Evolutionary conservation across 805 yeast species (phyloP).

Genomic region (Starmerella powellii): DNA sequence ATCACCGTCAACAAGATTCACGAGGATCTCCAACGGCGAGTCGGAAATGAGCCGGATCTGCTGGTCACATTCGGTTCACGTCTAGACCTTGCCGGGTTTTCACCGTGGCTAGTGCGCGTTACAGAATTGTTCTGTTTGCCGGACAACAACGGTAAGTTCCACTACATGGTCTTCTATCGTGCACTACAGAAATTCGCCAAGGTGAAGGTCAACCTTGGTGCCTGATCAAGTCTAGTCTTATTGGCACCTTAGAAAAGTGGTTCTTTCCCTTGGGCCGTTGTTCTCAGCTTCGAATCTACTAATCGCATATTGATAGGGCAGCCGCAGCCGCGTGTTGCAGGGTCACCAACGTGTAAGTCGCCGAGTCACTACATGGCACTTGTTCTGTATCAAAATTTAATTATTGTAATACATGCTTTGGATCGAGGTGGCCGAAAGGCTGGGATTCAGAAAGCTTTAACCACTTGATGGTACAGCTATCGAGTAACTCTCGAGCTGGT

Average conservation of each 20-base stretch:
- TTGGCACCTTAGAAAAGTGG: background rate
- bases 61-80: slow-evolving; percentile 74
- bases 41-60: slow-evolving; percentile 88
- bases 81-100: slow-evolving; percentile 83
- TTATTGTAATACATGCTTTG: no score
- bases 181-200: slow-evolving; percentile 42
- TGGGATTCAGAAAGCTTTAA: no score
- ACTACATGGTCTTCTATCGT: slow-evolving; percentile 64
- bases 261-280: no score
- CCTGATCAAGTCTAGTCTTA: slow-evolving; percentile 30
- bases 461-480: no score
- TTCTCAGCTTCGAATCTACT: no score
- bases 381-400: no score
- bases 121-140: slow-evolving; percentile 86
- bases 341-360: no score
- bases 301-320: no score
- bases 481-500: no score
- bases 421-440: no score
- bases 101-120: slow-evolving; percentile 94
- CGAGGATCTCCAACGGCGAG: slow-evolving; percentile 40
- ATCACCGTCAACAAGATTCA: slow-evolving; percentile 67
- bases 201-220: slow-evolving; percentile 82
- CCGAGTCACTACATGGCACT: no score
- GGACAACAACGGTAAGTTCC: slow-evolving; percentile 62
- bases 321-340: no score